Evolutionary conservation across 352 stramenopile species (phyloP), one percentile per base, ranked within the genome.

Genomic region (Peronosclerospora sorghi): DNA sequence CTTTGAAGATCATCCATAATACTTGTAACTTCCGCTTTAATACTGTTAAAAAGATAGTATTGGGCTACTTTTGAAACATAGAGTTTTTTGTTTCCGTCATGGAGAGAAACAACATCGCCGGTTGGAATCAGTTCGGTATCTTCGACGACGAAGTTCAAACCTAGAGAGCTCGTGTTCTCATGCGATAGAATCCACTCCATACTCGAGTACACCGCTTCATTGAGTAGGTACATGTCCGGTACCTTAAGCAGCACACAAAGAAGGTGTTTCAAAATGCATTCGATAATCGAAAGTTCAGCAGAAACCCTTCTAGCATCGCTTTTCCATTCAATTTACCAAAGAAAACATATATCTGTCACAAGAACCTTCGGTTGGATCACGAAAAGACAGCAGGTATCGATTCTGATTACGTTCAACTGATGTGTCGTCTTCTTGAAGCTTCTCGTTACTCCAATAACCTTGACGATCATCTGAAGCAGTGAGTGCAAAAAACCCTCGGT

Each of bases 41-140:
- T 80, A 14, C 91, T 88, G 46, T 93, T 91, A 48, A 98, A 87
- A 18, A 98, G 52, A 50, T 94, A 94, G 63, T 98, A 98, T 47
- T 96, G 95, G 35, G 97, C 65, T 32, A 91, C 80, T 17, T 85
- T 82, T 9, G 81, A 64, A 10, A 98, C 68, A 55, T 96, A 99
- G 47, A 96, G 68, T 1, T 86, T 68, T 41, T 98, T 93, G 76
- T 98, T 99, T 20, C 86, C 77, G 37, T 97, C 93, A n/a, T 84
- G 96, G 1, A 99, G 75, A 12, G 46, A 9, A 5, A 82, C 64
- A 4, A 76, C 46, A 1, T 59, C 26, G 13, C 80, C 80, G 19
- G 62, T 63, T 13, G 66, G 67, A 43, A 86, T 72, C 13, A 92
- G 51, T 17, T 86, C 67, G n/a, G 59, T 40, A 14, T 54, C 59